Conservation (phyloP, 768 basidiomycete genomes). For the Lactarius pseudohatsudake region DNA sequence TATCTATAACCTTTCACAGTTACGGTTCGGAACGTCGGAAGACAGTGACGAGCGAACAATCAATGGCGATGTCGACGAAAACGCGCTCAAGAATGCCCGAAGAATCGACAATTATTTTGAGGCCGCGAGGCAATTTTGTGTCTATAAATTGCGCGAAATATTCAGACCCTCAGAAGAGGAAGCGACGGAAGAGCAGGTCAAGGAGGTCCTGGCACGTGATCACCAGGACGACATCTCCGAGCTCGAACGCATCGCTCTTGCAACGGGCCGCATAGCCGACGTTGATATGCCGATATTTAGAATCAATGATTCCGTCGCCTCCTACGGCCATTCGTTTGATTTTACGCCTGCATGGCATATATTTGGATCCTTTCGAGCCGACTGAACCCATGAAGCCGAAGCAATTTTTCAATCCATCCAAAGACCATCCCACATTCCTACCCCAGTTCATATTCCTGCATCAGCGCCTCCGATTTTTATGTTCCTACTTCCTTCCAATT, state of each 20-base stretch:
- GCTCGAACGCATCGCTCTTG: not conserved
- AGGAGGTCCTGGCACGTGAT: not conserved
- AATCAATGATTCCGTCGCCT: not conserved
- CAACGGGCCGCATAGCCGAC: not conserved
- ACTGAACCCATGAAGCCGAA: too few species aligned
- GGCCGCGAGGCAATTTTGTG: not conserved
- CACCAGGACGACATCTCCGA: not conserved
- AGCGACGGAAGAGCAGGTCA: not conserved
- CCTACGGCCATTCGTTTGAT: not conserved
- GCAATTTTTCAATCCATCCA: too few species aligned
- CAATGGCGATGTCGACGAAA: not conserved
- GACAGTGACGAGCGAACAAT: not conserved
- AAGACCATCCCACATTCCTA: too few species aligned
- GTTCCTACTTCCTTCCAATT: too few species aligned
- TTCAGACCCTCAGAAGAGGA: not conserved
- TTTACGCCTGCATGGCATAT: not conserved
- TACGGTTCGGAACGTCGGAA: not conserved
- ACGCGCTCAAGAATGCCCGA: not conserved
- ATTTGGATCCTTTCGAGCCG: too few species aligned
- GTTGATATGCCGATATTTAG: not conserved
- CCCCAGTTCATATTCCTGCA: too few species aligned
- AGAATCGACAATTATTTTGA: not conserved
- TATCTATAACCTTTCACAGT: not conserved
- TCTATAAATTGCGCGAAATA: not conserved
- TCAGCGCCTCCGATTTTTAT: too few species aligned